These are phyloP conservation scores for Annulohypoxylon bovei DNA, from an alignment of 495 filamentous ascomycete species.

Conservation along the genomic window DNA sequence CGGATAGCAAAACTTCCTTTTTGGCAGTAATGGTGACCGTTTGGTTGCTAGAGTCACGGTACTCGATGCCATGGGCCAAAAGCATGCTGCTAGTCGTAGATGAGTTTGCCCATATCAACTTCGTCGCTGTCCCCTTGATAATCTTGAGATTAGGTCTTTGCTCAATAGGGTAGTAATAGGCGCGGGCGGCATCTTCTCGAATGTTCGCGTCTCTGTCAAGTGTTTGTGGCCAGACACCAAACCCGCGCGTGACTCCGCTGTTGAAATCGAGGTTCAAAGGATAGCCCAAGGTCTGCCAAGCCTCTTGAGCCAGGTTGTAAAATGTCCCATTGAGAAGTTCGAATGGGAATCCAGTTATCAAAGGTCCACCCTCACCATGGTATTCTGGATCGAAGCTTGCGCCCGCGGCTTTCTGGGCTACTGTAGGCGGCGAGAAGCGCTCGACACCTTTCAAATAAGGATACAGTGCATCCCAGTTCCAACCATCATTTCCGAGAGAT, in stretches of 20 bases:
- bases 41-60: slow-evolving; percentile 43
- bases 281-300: slow-evolving; percentile 48
- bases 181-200: slow-evolving; percentile 48
- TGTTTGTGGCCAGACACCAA: slow-evolving; percentile 53
- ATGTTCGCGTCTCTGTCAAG: slow-evolving; percentile 46
- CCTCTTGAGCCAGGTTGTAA: slow-evolving; percentile 40
- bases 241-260: slow-evolving; percentile 53
- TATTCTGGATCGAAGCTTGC: slow-evolving; percentile 57
- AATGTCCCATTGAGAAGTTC: slow-evolving; percentile 45
- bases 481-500: slow-evolving; percentile 63
- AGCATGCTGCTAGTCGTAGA: slow-evolving; percentile 21
- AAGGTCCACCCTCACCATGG: slow-evolving; percentile 57
- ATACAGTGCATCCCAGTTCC: slow-evolving; percentile 63
- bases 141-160: slow-evolving; percentile 48
- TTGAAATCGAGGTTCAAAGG: slow-evolving; percentile 54
- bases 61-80: slow-evolving; percentile 50
- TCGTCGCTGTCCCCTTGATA: slow-evolving; percentile 51
- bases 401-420: slow-evolving; percentile 51
- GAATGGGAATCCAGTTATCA: slow-evolving; percentile 61
- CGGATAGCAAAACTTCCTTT: slow-evolving; percentile 60
- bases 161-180: slow-evolving; percentile 58
- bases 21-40: slow-evolving; percentile 43
- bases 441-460: slow-evolving; percentile 59
- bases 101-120: slow-evolving; percentile 44
- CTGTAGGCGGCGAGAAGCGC: slow-evolving; percentile 50